Conservation (phyloP, 352 stramenopile species). For the Phytophthora pseudosyringae region DNA sequence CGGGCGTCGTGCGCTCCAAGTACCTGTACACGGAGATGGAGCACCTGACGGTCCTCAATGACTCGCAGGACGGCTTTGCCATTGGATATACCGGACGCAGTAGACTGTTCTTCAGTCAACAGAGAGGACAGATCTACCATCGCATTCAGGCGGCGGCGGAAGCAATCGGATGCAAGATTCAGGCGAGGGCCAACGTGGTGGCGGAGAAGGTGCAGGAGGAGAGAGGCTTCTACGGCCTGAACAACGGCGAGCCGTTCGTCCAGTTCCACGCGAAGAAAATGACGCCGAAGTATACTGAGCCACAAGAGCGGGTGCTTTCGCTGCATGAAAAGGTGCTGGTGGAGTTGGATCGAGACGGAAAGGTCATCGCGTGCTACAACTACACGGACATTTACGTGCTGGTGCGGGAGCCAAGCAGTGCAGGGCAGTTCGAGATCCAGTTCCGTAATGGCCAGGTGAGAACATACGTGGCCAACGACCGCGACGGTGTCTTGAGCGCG, state of each 20-base stretch:
- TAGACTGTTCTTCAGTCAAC: conserved; percentile 76
- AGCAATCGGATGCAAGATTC: conserved; percentile 64
- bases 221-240: conserved; percentile 48
- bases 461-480: conserved; percentile 69
- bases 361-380: conserved; percentile 64
- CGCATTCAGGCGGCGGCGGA: conserved; percentile 63
- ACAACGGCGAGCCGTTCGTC: conserved; percentile 65
- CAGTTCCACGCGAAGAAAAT: conserved; percentile 76
- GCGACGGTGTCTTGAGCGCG: conserved; percentile 75
- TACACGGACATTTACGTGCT: conserved; percentile 80
- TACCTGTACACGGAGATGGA: conserved; percentile 87
- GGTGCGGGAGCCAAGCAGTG: conserved; percentile 50
- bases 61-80: conserved; percentile 67
- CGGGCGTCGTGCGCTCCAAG: conserved; percentile 61
- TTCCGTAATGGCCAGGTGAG: conserved; percentile 65
- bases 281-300: conserved; percentile 65
- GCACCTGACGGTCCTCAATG: conserved; percentile 61
- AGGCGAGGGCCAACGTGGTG: conserved; percentile 44
- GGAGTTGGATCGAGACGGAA: conserved; percentile 59
- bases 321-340: conserved; percentile 76
- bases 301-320: conserved; percentile 60
- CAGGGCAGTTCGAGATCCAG: conserved; percentile 78
- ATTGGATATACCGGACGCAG: conserved; percentile 72
- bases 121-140: conserved; percentile 56
- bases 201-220: conserved; percentile 55